Conservation (phyloP, 495 filamentous ascomycete species). For the Hypoxylon fragiforme region DNA sequence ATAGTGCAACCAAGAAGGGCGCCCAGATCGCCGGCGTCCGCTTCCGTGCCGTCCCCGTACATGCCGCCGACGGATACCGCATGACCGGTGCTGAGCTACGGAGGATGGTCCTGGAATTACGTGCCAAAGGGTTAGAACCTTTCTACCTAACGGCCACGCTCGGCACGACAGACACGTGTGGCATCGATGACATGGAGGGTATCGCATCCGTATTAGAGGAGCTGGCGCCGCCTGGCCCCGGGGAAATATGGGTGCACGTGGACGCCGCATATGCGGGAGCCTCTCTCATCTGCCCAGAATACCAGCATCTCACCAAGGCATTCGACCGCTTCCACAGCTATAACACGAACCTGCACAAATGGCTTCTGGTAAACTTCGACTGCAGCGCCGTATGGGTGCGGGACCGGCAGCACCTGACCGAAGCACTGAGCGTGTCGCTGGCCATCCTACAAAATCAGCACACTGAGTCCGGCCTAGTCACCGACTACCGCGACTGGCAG, state of each 20-base stretch:
- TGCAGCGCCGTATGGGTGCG: slow-evolving; percentile 81
- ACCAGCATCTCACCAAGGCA: slow-evolving; percentile 65
- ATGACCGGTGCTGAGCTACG: slow-evolving; percentile 69
- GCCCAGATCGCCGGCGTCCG: slow-evolving; percentile 83
- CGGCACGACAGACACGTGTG: slow-evolving; percentile 87
- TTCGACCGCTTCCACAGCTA: slow-evolving; percentile 80
- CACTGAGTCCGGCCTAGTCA: slow-evolving; percentile 81
- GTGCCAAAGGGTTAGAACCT: slow-evolving; percentile 69
- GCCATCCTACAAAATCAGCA: slow-evolving; percentile 81
- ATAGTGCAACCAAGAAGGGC: slow-evolving; percentile 84
- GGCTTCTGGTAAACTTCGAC: slow-evolving; percentile 95
- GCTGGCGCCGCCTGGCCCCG: slow-evolving; percentile 48
- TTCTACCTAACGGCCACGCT: slow-evolving; percentile 86
- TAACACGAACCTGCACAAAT: slow-evolving; percentile 97
- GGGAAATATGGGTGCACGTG: slow-evolving; percentile 82
- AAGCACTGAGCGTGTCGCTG: slow-evolving; percentile 75
- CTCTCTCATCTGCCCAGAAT: slow-evolving; percentile 78
- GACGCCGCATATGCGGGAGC: slow-evolving; percentile 95
- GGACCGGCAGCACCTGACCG: slow-evolving; percentile 71
- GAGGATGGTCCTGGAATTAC: slow-evolving; percentile 60
- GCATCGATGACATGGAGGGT: slow-evolving; percentile 76
- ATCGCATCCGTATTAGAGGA: slow-evolving; percentile 67
- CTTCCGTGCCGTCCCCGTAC: slow-evolving; percentile 67
- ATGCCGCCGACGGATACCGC: slow-evolving; percentile 64
- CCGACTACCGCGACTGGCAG: slow-evolving; percentile 98